These are phyloP conservation scores for Gonapodya prolifera DNA, from an alignment of 192 early-diverging fungal genomes.

Conservation along the genomic window DNA sequence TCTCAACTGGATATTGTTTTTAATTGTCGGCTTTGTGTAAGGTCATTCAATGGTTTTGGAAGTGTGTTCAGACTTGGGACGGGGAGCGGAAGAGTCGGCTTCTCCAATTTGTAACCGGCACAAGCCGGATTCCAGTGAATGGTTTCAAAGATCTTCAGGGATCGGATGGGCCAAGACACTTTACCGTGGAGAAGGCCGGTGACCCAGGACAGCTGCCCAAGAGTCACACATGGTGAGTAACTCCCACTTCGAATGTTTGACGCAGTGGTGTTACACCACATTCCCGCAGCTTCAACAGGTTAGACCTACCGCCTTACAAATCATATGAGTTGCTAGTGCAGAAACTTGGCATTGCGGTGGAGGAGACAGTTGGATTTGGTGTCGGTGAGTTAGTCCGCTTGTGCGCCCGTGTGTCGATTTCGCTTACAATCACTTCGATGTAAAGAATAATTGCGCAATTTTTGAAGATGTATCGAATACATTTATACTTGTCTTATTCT, in stretches of 20 bases:
- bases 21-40: neutral
- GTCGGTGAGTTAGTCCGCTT: neutral
- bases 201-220: conserved; percentile 78
- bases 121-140: conserved; percentile 94
- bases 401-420: no score
- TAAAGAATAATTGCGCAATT: no score
- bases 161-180: conserved; percentile 85
- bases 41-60: neutral
- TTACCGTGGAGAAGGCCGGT: conserved; percentile 91
- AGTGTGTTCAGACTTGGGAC: conserved; percentile 74
- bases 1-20: neutral
- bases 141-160: conserved; percentile 98
- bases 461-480: neutral
- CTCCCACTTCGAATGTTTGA: neutral
- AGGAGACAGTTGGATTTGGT: conserved; percentile 91
- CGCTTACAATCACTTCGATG: no score
- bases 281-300: conserved; percentile 73
- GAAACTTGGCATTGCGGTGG: conserved; percentile 85
- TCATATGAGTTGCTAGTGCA: conserved; percentile 56
- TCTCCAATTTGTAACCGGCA: conserved; percentile 96
- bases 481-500: neutral
- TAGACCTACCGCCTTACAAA: conserved; percentile 89
- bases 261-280: neutral
- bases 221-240: conserved; percentile 74
- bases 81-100: conserved; percentile 86